Evolutionary conservation across 352 stramenopile species (phyloP).

Genomic region (Pythium monospermum): DNA sequence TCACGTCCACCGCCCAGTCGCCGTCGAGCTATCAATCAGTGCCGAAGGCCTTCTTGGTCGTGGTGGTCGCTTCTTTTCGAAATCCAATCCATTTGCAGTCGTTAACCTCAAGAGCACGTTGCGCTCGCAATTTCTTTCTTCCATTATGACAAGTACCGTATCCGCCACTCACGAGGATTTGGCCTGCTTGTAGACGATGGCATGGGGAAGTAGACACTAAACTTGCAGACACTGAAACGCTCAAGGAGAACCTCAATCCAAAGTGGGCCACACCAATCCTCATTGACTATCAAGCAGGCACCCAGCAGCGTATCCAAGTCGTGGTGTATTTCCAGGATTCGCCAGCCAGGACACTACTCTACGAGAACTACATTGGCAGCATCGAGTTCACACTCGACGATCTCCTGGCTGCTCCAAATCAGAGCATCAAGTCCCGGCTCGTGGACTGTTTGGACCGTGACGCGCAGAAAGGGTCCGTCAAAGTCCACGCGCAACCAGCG

Average conservation of each 20-base stretch:
- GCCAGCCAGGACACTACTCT: constrained; percentile 43
- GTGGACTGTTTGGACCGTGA: constrained; percentile 32
- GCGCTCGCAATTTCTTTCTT: neutral
- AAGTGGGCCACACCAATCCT: constrained; percentile 77
- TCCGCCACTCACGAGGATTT: neutral
- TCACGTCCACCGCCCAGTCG: constrained; percentile 39
- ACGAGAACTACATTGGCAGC: constrained; percentile 73
- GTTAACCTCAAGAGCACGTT: constrained; percentile 40
- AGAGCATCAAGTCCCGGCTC: constrained; percentile 55
- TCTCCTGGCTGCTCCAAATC: constrained; percentile 67
- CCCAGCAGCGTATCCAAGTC: constrained; percentile 79
- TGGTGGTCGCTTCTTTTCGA: constrained; percentile 82
- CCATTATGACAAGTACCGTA: neutral
- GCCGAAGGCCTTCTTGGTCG: constrained; percentile 80
- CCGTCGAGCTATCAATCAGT: constrained; percentile 78
- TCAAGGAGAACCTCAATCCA: constrained; percentile 74
- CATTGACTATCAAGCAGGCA: constrained; percentile 82
- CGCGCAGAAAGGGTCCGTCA: constrained; percentile 39
- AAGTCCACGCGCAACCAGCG: constrained; percentile 55
- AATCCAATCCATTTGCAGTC: constrained; percentile 84
- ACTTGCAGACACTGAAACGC: constrained; percentile 71
- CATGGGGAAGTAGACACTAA: constrained; percentile 63
- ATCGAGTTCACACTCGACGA: constrained; percentile 74
- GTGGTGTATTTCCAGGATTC: constrained; percentile 87
- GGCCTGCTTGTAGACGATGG: constrained; percentile 27